These are phyloP conservation scores for Rhizoclosmatium sp. DNA, from an alignment of 192 early-diverging fungal species.

Conservation along the genomic window DNA sequence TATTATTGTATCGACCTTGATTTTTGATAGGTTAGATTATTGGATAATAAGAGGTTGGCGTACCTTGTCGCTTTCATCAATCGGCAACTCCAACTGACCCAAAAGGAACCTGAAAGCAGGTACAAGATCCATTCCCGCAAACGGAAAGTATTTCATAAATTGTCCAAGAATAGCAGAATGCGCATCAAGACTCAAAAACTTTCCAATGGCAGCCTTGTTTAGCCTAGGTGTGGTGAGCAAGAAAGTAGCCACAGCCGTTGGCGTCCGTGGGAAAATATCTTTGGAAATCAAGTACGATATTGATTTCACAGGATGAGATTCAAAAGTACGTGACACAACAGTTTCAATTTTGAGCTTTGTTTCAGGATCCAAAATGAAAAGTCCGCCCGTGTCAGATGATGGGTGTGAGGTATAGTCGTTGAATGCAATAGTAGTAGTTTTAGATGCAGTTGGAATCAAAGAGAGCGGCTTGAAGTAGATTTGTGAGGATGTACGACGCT, in stretches of 20 bases:
- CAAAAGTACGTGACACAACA: constrained; percentile 19
- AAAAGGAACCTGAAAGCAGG: constrained; percentile 21
- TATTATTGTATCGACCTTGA: constrained; percentile 13
- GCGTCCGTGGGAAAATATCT: constrained; percentile 20
- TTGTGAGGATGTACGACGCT: constrained; percentile 18
- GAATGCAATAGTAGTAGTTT: constrained; percentile 4
- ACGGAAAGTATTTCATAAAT: constrained; percentile 9
- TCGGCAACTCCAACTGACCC: constrained; percentile 9
- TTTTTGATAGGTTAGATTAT: neutral
- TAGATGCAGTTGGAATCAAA: neutral
- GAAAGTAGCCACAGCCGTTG: constrained; percentile 25
- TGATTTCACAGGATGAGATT: constrained; percentile 30
- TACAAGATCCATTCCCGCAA: neutral
- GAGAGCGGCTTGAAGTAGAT: constrained; percentile 23
- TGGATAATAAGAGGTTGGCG: neutral
- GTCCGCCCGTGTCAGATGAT: neutral
- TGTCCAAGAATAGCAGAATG: constrained; percentile 14
- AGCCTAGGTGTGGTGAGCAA: constrained; percentile 23
- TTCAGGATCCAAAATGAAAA: constrained; percentile 16
- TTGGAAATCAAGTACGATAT: constrained; percentile 22
- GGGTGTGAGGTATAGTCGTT: constrained; percentile 27
- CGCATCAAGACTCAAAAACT: constrained; percentile 10
- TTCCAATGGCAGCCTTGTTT: constrained; percentile 5
- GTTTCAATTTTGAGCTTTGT: constrained; percentile 31
- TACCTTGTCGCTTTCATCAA: constrained; percentile 28